Conservation (phyloP, 768 basidiomycete genomes). For the Tulasnella sp. region DNA sequence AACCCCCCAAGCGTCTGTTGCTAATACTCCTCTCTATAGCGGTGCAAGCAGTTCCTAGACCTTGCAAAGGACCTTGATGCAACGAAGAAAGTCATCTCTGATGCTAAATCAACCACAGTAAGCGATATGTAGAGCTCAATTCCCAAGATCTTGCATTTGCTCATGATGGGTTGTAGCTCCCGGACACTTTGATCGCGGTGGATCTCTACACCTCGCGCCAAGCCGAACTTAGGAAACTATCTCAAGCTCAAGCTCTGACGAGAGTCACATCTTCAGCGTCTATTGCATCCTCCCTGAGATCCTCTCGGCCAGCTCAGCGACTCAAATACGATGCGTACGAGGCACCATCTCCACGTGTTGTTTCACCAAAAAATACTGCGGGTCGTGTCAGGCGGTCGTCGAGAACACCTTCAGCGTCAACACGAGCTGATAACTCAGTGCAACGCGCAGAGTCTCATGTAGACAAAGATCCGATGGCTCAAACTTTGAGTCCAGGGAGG, state of each 20-base stretch:
- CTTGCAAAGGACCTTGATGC: constrained; percentile 35
- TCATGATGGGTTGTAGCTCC: constrained; percentile 40
- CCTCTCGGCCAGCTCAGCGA: not conserved
- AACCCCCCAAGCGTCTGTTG: not conserved
- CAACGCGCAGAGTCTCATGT: not conserved
- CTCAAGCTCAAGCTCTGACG: constrained; percentile 26
- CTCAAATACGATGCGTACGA: constrained; percentile 12
- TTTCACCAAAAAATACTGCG: not conserved
- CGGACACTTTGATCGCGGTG: constrained; percentile 52
- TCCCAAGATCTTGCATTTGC: constrained; percentile 5
- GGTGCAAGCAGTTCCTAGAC: constrained; percentile 56
- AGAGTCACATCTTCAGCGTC: constrained; percentile 21
- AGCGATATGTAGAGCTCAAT: constrained; percentile 21
- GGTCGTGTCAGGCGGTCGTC: not conserved
- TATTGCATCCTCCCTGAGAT: not conserved
- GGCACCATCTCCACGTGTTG: not conserved
- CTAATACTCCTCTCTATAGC: constrained; percentile 31
- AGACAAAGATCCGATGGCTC: not conserved
- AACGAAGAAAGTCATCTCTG: constrained; percentile 38
- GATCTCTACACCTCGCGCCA: constrained; percentile 25
- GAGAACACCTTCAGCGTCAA: not conserved
- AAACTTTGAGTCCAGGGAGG: not conserved
- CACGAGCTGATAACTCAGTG: not conserved
- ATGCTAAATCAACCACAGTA: constrained; percentile 48
- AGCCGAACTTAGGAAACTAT: constrained; percentile 15